Base-by-base conservation (phyloP, 2,329 filamentous ascomycete species). In the Microcyclosporella mali region DNA sequence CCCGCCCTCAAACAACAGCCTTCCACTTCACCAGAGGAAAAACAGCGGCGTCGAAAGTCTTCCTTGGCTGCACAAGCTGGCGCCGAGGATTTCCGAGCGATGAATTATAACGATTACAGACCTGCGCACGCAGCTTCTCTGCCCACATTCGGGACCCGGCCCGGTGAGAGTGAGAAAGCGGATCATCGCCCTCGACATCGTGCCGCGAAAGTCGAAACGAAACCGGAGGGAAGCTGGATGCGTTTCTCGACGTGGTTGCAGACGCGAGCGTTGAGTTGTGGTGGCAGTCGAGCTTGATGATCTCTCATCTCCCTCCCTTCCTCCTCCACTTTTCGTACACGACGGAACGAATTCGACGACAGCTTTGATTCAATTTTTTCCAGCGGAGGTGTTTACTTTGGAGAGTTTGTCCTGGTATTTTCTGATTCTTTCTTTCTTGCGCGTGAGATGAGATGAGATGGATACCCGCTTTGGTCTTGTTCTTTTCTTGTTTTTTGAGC, bases 191-290 rank as follows among this genome's bases (percentile, higher is more conserved):
- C 30, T 33, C 46, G 12, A n/a, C n/a, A n/a, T n/a, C n/a, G n/a
- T n/a, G n/a, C n/a, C 33, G 29, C 25, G 30, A 38, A 3, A 25
- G 27, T 15, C 25, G 46, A 38, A n/a, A 39, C 31, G 43, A 40
- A 34, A 25, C 10, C 19, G 14, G 39, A 45, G 39, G 49, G 51
- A 21, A 59, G 66, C 16, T 78, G 75, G 75, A 65, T 75, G 45
- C 64, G 71, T 17, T 78, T 78, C 55, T 62, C 77, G 41, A 75
- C 74, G 1, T 79, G 75, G 75, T 64, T 77, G 47, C 69, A 71
- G 55, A 78, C 75, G 25, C 66, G 74, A 45, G 58, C 78, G 43
- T 69, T 78, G 50, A 72, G 75, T 50, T 66, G 76, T 45, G 64
- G 66, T 2, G 43, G 41, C 9, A 44, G 37, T 31, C 33, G 33